Conservation (phyloP, 257 asterid species). For the Solanum raphanifolium region DNA sequence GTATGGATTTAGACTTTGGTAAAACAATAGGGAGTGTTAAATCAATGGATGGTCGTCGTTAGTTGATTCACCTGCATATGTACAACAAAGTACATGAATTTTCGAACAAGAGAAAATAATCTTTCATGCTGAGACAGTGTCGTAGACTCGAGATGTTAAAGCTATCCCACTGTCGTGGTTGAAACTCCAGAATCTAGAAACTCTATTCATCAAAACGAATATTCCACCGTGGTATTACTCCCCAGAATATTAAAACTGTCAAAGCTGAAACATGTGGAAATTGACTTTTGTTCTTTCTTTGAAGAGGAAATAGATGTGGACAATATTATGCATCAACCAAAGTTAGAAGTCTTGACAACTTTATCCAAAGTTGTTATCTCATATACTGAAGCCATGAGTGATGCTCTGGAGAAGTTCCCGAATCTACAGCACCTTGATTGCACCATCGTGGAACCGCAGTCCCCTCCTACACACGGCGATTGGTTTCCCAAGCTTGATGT, state of each 20-base stretch:
- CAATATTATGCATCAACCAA: too few species aligned
- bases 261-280: too few species aligned
- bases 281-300: too few species aligned
- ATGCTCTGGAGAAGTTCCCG: neutral
- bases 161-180: too few species aligned
- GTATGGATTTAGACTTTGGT: neutral
- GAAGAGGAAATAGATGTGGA: too few species aligned
- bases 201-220: too few species aligned
- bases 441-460: rapidly evolving
- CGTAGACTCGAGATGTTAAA: too few species aligned
- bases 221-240: too few species aligned
- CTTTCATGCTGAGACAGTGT: neutral
- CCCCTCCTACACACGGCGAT: neutral
- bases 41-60: neutral
- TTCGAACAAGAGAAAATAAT: neutral
- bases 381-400: neutral
- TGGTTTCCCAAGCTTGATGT: too few species aligned
- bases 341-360: neutral
- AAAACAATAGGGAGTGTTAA: neutral
- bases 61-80: neutral
- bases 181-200: too few species aligned
- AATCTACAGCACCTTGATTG: neutral
- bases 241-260: too few species aligned
- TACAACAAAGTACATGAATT: neutral
- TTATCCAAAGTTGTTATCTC: neutral